A percentile compares a stretch with the other conserved stretches of the same genome.
These are phyloP conservation scores for Phlegmacium glaucopus DNA, from an alignment of 768 basidiomycete species.

Conservation along the genomic window DNA sequence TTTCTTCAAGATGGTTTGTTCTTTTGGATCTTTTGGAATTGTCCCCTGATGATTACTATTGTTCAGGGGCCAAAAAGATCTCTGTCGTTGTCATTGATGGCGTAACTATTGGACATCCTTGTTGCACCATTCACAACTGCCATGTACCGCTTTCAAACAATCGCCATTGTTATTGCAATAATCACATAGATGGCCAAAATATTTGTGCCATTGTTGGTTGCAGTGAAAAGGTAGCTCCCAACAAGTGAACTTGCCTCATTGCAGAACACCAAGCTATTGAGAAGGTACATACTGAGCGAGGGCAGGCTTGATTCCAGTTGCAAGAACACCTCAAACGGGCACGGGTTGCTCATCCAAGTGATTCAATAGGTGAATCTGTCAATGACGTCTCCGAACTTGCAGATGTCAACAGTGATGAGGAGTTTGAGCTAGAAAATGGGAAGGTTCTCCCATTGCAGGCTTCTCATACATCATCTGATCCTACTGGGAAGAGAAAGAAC, in stretches of 20 bases:
- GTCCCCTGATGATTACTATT: not conserved
- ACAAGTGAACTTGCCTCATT: not conserved
- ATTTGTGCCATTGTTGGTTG: no score
- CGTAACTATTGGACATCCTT: constrained; percentile 8
- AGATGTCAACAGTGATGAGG: not conserved
- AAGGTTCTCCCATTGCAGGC: not conserved
- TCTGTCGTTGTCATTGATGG: constrained; percentile 13
- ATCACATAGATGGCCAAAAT: no score
- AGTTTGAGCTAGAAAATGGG: not conserved
- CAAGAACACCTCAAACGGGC: constrained; percentile 1
- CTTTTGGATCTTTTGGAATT: not conserved
- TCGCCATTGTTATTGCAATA: no score
- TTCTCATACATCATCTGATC: not conserved
- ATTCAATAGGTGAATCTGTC: not conserved
- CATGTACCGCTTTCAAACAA: not conserved
- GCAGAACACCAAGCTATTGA: constrained; percentile 9
- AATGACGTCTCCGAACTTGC: not conserved
- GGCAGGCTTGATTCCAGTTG: constrained; percentile 7
- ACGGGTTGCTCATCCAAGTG: constrained; percentile 4
- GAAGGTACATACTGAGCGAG: not conserved
- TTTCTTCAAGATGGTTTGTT: not conserved
- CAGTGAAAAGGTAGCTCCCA: no score
- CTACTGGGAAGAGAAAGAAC: no score
- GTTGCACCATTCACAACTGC: constrained; percentile 9
- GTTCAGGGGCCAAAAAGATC: not conserved